Conservation (phyloP, 192 early-diverging fungal species). For the Powellomyces hirtus region DNA sequence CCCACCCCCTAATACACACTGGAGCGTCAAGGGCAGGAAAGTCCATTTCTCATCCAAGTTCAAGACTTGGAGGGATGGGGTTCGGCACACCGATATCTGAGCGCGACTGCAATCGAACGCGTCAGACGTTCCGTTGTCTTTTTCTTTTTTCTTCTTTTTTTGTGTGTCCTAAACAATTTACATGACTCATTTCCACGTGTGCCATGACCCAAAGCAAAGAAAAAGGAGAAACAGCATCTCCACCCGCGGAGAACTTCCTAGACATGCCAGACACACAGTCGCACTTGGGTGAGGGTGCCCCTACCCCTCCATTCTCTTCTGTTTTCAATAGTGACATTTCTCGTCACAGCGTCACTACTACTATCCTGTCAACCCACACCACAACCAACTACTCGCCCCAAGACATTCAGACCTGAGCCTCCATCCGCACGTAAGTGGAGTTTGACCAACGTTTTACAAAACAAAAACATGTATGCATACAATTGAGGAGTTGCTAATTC, state of each 20-base stretch:
- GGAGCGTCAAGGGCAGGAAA: too few species aligned
- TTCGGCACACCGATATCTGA: too few species aligned
- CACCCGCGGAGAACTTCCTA: background rate
- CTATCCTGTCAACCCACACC: background rate
- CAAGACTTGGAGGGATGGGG: too few species aligned
- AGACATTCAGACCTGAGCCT: slow-evolving; percentile 14
- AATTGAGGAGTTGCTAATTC: too few species aligned
- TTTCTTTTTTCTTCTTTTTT: background rate
- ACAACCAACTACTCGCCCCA: background rate
- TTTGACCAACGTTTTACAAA: background rate
- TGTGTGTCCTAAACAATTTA: background rate
- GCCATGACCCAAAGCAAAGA: background rate
- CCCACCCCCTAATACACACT: too few species aligned
- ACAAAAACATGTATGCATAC: too few species aligned
- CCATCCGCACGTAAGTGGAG: slow-evolving; percentile 4
- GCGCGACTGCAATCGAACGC: too few species aligned
- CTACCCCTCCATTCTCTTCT: background rate
- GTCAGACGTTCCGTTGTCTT: too few species aligned
- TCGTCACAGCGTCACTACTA: slow-evolving; percentile 2
- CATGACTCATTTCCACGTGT: background rate
- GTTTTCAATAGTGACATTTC: background rate
- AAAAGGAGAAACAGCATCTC: background rate
- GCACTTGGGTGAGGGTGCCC: background rate
- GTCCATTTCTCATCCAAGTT: too few species aligned
- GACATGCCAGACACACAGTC: background rate